Base-by-base conservation (phyloP, 805 yeast species). In the Cyberlindnera mycetangii region DNA sequence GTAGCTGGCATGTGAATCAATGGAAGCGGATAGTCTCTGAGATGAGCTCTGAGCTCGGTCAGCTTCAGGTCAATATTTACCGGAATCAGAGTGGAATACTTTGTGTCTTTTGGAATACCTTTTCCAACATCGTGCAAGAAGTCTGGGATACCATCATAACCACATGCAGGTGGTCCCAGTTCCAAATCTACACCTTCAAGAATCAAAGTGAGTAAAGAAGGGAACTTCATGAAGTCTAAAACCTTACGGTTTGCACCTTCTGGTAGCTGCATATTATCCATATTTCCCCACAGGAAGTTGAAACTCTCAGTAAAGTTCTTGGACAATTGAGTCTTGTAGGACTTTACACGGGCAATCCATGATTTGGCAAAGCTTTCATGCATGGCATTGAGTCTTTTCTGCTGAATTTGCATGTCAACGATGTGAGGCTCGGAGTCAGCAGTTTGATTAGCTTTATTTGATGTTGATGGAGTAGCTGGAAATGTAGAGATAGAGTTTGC, bases 11-110 rank as follows among this genome's bases (percentile, higher is more conserved):
- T 77, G 51, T 81, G 80, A 8, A 87, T 61, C 39, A 90, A 65
- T 0, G 98, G 97, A 14, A 92, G 57, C 0, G 97, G 97, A 58
- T 85, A 89, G 57, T 90, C 98, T 43, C 93, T 69, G 48, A 90
- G 54, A 59, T 86, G 92, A 54, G 81, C 72, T 47, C 93, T 67
- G 11, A 82, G 59, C 55, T 88, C 95, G 3, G 68, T 65, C 31
- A 86, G 68, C 14, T 66, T 70, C 40, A 86, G 66, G 43, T 81
- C 77, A 12, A 85, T 34, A 60, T 68, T 68, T 43, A 81, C 55
- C 0, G 97, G 97, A 2, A 89, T 55, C 59, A 83, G 59, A 16
- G 86, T 69, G 1, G 92, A 79, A 60, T 79, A 90, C 41, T 70
- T 58, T 0, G 89, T 78, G 45, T 84, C 87, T 41, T 59, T 57